These are phyloP conservation scores for Mrakiaceae sp. DNA, from an alignment of 1,284 basidiomycete genomes.

Conservation along the genomic window DNA sequence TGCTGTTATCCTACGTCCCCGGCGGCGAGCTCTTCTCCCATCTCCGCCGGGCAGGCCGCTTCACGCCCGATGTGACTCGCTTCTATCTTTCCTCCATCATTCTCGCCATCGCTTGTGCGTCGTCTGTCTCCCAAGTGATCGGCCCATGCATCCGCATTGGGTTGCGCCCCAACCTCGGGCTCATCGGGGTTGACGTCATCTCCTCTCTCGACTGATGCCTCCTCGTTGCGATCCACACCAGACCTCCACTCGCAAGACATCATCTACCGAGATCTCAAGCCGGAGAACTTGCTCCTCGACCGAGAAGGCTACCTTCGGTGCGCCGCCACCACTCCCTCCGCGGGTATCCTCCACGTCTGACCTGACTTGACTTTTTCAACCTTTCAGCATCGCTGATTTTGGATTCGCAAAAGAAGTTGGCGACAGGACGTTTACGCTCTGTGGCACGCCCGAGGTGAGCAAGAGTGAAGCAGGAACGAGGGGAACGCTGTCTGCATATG, in stretches of 20 bases:
- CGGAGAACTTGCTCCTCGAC: slow-evolving; percentile 41
- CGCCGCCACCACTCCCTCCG: neutral
- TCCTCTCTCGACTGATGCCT: neutral
- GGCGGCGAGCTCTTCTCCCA: slow-evolving; percentile 44
- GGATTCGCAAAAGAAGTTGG: slow-evolving; percentile 42
- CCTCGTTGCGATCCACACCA: neutral
- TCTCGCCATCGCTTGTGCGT: slow-evolving; percentile 35
- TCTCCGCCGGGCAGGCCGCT: slow-evolving; percentile 37
- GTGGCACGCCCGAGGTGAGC: slow-evolving; percentile 34
- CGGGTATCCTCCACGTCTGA: neutral
- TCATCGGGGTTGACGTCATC: neutral
- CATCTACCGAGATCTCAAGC: slow-evolving; percentile 43
- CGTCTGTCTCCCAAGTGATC: neutral
- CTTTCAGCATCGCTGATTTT: slow-evolving; percentile 38
- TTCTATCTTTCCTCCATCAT: slow-evolving; percentile 43
- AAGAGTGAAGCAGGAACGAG: neutral
- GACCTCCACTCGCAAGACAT: slow-evolving; percentile 39
- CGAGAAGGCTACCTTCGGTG: slow-evolving; percentile 33
- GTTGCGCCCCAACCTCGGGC: neutral
- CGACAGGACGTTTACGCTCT: slow-evolving; percentile 38
- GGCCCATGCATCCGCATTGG: neutral
- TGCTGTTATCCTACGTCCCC: slow-evolving; percentile 42
- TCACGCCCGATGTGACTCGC: slow-evolving; percentile 41
- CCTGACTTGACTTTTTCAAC: neutral
- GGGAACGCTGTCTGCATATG: neutral